Conservation (phyloP, 192 early-diverging fungal genomes). For the Phlyctochytrium bullatum region DNA sequence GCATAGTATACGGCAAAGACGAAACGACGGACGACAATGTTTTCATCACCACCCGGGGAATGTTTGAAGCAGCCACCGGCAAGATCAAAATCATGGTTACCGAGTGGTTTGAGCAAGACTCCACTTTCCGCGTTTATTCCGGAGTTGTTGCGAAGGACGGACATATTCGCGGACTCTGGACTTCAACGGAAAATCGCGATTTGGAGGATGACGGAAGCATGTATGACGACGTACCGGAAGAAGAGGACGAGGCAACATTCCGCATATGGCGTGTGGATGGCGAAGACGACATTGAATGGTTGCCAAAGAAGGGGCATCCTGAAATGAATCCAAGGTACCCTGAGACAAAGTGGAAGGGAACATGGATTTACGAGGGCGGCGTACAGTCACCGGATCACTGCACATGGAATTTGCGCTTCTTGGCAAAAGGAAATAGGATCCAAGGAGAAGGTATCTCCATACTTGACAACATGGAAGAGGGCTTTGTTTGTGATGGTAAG, state of each 20-base stretch:
- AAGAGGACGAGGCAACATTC: constrained; percentile 5
- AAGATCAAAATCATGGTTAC: not conserved
- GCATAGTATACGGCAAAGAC: constrained; percentile 12
- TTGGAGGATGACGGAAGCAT: not conserved
- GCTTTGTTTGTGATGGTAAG: constrained; percentile 24
- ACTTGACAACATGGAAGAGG: constrained; percentile 14
- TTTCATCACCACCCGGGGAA: constrained; percentile 13
- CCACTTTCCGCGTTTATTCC: not conserved
- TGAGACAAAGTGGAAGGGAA: not conserved
- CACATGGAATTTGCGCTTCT: not conserved
- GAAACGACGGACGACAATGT: not conserved
- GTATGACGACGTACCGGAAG: not conserved
- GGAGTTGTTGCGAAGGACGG: not conserved
- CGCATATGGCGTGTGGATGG: constrained; percentile 4
- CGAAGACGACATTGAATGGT: not conserved
- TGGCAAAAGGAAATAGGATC: not conserved
- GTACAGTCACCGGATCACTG: not conserved
- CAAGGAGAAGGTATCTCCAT: constrained; percentile 11
- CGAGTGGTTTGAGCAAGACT: constrained; percentile 8
- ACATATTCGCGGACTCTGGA: not conserved
- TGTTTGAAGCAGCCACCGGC: not conserved
- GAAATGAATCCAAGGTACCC: not conserved
- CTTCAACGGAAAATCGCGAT: not conserved
- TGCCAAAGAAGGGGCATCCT: not conserved
- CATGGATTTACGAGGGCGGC: constrained; percentile 2